A percentile compares a stretch with the other conserved stretches of the same genome.
Evolutionary conservation across 192 early-diverging fungal species (phyloP).

Genomic region (Coemansia reversa): DNA sequence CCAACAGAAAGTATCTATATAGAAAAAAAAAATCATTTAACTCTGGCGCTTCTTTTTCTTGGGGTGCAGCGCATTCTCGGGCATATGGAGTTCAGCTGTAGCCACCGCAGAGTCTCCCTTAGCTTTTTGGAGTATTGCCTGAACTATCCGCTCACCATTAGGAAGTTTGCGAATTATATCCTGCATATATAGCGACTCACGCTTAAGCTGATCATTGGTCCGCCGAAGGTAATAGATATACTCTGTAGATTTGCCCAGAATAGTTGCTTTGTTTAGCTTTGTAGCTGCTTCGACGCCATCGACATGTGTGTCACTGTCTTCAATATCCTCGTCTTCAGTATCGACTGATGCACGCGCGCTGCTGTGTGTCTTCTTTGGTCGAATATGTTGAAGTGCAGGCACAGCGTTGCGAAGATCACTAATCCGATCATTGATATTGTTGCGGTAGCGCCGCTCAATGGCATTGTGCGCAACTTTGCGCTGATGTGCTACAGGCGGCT

Average conservation of each 20-base stretch:
- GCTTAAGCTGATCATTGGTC: conserved; percentile 39
- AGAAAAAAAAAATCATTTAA: not conserved
- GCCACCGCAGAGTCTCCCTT: conserved; percentile 29
- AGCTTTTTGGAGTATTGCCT: conserved; percentile 21
- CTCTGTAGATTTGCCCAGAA: conserved; percentile 87
- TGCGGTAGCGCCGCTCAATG: conserved; percentile 90
- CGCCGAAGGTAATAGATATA: conserved; percentile 69
- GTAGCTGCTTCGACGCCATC: conserved; percentile 85
- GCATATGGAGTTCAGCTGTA: conserved; percentile 26
- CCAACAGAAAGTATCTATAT: not conserved
- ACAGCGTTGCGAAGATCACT: conserved; percentile 81
- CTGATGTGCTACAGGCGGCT: conserved; percentile 51
- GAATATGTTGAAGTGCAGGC: conserved; percentile 68
- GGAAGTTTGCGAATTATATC: conserved; percentile 33
- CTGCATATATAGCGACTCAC: conserved; percentile 44
- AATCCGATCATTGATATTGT: conserved; percentile 97
- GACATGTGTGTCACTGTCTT: conserved; percentile 52
- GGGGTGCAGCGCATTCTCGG: conserved; percentile 22
- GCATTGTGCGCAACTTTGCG: conserved; percentile 95
- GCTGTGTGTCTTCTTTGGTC: conserved; percentile 43
- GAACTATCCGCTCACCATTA: conserved; percentile 29
- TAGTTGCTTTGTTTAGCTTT: conserved; percentile 93
- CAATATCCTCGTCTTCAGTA: conserved; percentile 40
- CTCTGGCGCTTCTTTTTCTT: conserved; percentile 20
- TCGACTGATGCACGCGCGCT: conserved; percentile 52